Base-by-base conservation (phyloP, 73 alveolate genomes). In the Blepharisma japonicum region DNA sequence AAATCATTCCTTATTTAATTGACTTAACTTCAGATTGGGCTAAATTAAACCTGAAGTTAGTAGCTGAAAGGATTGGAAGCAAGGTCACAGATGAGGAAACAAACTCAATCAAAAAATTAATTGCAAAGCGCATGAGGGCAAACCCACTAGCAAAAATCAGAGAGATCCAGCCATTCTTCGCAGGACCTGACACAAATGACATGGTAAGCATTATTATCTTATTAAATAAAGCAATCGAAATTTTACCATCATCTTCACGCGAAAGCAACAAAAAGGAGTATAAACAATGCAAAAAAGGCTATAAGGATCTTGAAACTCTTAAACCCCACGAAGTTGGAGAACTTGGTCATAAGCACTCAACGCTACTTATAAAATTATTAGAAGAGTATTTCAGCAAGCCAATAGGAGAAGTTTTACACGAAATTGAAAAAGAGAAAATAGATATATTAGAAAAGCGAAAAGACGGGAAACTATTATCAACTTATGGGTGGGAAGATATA, bases 131-230 rank as follows among this genome's bases (percentile, higher is more conserved):
- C 2, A 9, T 61, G 23, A 61, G 23, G 74, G 21, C 74, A 14
- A 39, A n/a, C 23, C 74, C 74, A 61, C 47, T 61, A 5, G 47
- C 14, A 5, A 25, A 14, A 14, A 14, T 61, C 47, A 14, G 74
- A 61, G 74, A 61, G 3, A 25, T 61, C 14, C 74, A 61, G 23
- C 74, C 14, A 8, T 61, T 61, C 18, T 61, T 61, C 74, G 23
- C 50, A 0, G 74, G 48, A 5, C 74, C 74, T 20, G 74, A 61
- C 23, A 14, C 47, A 20, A 39, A 61, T 20, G 74, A 61, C 5
- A 61, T 61, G 74, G 50, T 25, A 14, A 18, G 47, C 11, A 25
- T 61, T 0, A 61, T 61, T 2, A 5, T 61, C 48, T 14, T 14
- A 61, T 11, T 25, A 14, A 2, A 61, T 25, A 25, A 14, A 25